Evolutionary conservation across 1,284 basidiomycete genomes (phyloP), one percentile per base, ranked within the genome.

Genomic region (Boletellus deceptivus): DNA sequence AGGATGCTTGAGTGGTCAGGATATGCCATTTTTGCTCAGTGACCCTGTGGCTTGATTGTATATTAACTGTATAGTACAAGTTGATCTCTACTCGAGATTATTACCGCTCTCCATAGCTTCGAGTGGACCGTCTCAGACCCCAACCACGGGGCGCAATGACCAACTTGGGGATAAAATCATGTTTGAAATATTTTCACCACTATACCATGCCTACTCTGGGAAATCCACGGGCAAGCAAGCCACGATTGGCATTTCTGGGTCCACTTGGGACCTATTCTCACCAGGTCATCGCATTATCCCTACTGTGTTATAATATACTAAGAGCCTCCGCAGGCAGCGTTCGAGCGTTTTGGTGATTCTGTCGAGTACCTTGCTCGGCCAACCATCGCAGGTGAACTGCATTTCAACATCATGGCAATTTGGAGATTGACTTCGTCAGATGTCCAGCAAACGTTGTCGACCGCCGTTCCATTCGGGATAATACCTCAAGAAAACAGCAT

Each of bases 401-500:
- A 37, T 20, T 45, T 2, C 18, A 39, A 27, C 25, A 27, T 43
- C 4, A 5, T 11, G 27, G 27, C 24, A 2, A 36, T n/a, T 11
- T n/a, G 45, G 10, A 43, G 22, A 11, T 34, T 38, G 35, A 64
- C 33, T 22, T 57, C 5, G 31, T 18, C 43, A 90, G 87, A 78
- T 55, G 79, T 84, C 20, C 82, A 84, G 52, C 61, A 74, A 39
- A 68, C 76, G 9, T 65, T 90, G 20, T 72, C 74, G 3, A 43
- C 60, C 27, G 64, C 64, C 29, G 67, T 65, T 52, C 74, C 62
- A 51, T 63, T 81, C 43, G 86, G 76, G 18, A 72, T 91, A 10
- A 72, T 90, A 18, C 89, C 88, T 14, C 83, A 86, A 63, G 89
- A 91, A 68, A 91, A 91, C 60, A 82, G 81, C 22, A 85, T 81